Conservation (phyloP, 2,329 filamentous ascomycete species). For the Hypoxylon sp. region DNA sequence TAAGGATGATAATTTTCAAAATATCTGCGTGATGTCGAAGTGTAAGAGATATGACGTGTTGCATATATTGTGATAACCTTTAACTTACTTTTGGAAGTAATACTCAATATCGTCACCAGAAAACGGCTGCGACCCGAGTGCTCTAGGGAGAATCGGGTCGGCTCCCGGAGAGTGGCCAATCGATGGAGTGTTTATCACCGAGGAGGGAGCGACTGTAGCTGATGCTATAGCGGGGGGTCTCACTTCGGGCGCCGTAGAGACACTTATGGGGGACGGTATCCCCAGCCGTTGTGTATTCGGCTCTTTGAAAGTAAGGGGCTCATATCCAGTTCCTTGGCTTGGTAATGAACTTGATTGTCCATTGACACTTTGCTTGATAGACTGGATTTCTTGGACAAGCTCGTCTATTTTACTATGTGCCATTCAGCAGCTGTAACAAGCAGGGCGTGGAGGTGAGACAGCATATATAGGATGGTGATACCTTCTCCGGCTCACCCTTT, state of each 20-base stretch:
- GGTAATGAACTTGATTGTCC: slow-evolving; percentile 38
- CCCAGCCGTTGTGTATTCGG: slow-evolving; percentile 34
- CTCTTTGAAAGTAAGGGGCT: slow-evolving; percentile 37
- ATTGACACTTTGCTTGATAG: slow-evolving; percentile 64
- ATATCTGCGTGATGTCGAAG: slow-evolving; percentile 54
- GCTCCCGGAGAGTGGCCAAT: slow-evolving; percentile 36
- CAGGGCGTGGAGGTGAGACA: background rate
- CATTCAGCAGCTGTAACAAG: slow-evolving; percentile 7
- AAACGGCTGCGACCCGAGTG: slow-evolving; percentile 61
- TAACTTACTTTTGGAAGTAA: slow-evolving; percentile 64
- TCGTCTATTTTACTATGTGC: slow-evolving; percentile 65
- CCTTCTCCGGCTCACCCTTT: slow-evolving; percentile 51
- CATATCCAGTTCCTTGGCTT: slow-evolving; percentile 45
- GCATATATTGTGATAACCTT: background rate
- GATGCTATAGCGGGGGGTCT: slow-evolving; percentile 17
- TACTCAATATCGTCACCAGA: slow-evolving; percentile 66
- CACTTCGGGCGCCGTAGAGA: slow-evolving; percentile 31
- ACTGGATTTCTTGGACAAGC: slow-evolving; percentile 65
- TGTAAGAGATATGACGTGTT: background rate
- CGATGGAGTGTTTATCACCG: slow-evolving; percentile 47
- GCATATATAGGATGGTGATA: slow-evolving; percentile 22
- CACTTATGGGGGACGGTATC: slow-evolving; percentile 40
- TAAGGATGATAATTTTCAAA: slow-evolving; percentile 65
- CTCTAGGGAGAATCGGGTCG: slow-evolving; percentile 54
- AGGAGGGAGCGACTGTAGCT: slow-evolving; percentile 44